Conservation (phyloP, 495 filamentous ascomycete genomes). For the Penicillium chermesinum region DNA sequence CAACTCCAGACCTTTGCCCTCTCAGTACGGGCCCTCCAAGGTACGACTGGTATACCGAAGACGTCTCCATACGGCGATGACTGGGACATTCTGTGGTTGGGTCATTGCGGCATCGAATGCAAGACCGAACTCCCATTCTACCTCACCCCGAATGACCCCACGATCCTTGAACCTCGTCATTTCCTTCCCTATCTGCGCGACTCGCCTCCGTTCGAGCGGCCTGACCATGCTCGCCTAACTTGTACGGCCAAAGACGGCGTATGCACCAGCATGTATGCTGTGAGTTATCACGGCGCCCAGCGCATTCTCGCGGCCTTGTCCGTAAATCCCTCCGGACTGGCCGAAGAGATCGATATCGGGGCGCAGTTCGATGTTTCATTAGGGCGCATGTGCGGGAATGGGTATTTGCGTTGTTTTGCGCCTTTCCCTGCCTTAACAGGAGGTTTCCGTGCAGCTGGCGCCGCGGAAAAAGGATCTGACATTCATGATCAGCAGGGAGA, state of each 20-base stretch:
- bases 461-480: slow-evolving; percentile 37
- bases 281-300: slow-evolving; percentile 47
- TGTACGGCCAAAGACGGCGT: slow-evolving; percentile 42
- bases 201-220: slow-evolving; percentile 13
- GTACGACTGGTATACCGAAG: slow-evolving; percentile 7
- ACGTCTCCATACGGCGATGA: slow-evolving; percentile 50
- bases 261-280: slow-evolving; percentile 51
- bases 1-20: slow-evolving; percentile 46
- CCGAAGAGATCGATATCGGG: slow-evolving; percentile 20
- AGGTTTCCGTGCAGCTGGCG: slow-evolving; percentile 39
- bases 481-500: slow-evolving; percentile 30
- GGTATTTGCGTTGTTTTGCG: slow-evolving; percentile 39
- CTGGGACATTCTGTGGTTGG: slow-evolving; percentile 53
- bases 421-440: slow-evolving; percentile 45
- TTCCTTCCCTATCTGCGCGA: slow-evolving; percentile 19
- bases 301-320: slow-evolving; percentile 45
- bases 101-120: slow-evolving; percentile 40
- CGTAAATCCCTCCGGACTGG: slow-evolving; percentile 29
- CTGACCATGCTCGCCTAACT: slow-evolving; percentile 41
- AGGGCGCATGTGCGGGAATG: slow-evolving; percentile 41
- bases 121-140: slow-evolving; percentile 11
- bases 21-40: slow-evolving; percentile 29
- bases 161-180: slow-evolving; percentile 13
- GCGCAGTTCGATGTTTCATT: slow-evolving; percentile 46
- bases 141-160: slow-evolving; percentile 17